Evolutionary conservation across 805 yeast species (phyloP), one percentile per base, ranked within the genome.

Genomic region (Metschnikowia santaceciliae): DNA sequence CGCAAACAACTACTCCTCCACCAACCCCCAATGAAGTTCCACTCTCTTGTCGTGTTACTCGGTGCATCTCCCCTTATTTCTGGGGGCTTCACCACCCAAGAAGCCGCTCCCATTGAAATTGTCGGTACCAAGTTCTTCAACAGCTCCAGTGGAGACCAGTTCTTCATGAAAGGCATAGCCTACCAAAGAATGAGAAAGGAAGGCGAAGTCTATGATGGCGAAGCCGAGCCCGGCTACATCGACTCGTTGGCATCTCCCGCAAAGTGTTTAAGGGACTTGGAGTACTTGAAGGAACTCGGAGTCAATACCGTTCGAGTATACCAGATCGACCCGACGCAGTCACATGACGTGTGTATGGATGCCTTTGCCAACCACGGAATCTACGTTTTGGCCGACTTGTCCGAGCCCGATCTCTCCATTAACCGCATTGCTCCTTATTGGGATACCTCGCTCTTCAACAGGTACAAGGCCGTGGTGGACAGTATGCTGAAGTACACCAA

Each of bases 241-340:
- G 97, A 92, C 68, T 95, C 97, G 0, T 73, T 92, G 61, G 86
- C 90, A 4, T 86, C 88, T 63, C 71, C 77, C 7, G 67, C 65
- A 1, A 70, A 83, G 7, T 92, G 98, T 71, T 65, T 81, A 54
- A 78, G 97, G 61, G 98, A 92, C 62, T 74, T 91, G 54, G 90
- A 90, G n/a, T 83, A 84, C 62, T 75, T 90, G 54, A 68, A 72
- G 47, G 76, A 84, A 52, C 76, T 90, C 47, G 80, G 82, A 36
- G 79, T 92, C 49, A 92, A 91, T 67, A 81, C 86, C 10, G 74
- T 92, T 42, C 80, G 98, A 60, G 96, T 92, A 2, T 92, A 91
- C 64, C 89, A 95, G 43, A 78, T 92, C 48, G 85, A 90, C 69
- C 84, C 92, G n/a, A 67, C 76, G 0, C 72, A 74, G 52, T 75